A percentile compares a stretch with the other conserved stretches of the same genome.
Evolutionary conservation across 306 rosid species (phyloP).

Genomic region (Pyrus bretschneideri): DNA sequence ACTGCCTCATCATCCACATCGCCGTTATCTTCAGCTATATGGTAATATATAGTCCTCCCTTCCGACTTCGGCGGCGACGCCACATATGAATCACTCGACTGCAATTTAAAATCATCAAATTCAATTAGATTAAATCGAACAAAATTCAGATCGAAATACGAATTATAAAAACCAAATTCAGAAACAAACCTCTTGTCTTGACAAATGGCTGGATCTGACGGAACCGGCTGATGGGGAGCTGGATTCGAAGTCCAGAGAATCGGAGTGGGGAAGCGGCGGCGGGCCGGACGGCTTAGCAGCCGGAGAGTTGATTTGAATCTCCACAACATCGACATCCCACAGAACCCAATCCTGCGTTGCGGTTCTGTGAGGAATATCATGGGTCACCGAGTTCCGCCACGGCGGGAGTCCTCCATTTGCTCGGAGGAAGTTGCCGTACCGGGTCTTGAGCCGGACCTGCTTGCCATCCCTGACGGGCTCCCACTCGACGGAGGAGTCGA

Average conservation of each 20-base stretch:
- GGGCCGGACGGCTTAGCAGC: conserved; percentile 19
- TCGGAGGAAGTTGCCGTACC: conserved; percentile 71
- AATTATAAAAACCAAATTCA: neutral
- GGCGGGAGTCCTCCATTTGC: conserved; percentile 89
- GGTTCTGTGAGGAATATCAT: conserved; percentile 70
- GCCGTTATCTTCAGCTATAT: conserved; percentile 71
- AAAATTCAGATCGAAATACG: neutral
- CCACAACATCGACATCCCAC: conserved; percentile 72
- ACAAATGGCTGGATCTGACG: conserved; percentile 17
- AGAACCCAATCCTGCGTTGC: conserved; percentile 78
- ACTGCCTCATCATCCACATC: conserved; percentile 54
- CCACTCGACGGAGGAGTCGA: conserved; percentile 87
- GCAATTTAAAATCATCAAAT: conserved; percentile 1
- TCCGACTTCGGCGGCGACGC: conserved; percentile 45
- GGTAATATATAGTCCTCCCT: conserved; percentile 77
- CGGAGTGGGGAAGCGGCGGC: conserved; percentile 41
- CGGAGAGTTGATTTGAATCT: conserved; percentile 45
- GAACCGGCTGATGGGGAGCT: conserved; percentile 35
- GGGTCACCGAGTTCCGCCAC: conserved; percentile 86
- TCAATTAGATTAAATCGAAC: neutral
- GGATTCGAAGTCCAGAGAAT: conserved; percentile 51
- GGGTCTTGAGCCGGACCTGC: conserved; percentile 56
- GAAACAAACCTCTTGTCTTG: conserved; percentile 51
- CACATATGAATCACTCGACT: conserved; percentile 47
- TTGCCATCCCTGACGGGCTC: conserved; percentile 62